Evolutionary conservation across 305 asterid species (phyloP), one percentile per base, ranked within the genome.

Genomic region (Rubia occidens): DNA sequence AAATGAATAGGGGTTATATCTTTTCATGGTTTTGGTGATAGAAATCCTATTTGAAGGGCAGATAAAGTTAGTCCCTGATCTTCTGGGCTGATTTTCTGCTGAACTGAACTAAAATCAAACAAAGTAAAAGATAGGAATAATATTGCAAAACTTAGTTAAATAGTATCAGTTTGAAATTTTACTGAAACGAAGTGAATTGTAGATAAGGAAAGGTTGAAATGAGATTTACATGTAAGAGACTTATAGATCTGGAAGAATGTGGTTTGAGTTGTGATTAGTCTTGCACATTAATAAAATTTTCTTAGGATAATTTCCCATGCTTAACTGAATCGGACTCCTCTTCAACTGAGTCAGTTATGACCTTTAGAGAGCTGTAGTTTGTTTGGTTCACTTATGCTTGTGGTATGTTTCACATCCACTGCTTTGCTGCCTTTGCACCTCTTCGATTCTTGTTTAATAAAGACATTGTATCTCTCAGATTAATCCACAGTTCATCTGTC

Each of bases 341-440:
- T 63, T 13, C 6, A 15, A 14, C 2, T 63, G 4, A 7, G 18
- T 63, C 1, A 43, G 32, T 24, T 3, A 26, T 29, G 3, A 44
- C 15, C 40, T 1, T 11, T 6, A 7, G 40, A 49, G 55, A 51
- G 56, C 5, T 49, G n/a, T 49, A 15, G n/a, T 49, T 15, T 15
- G 56, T 51, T 66, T 26, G 60, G 60, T 17, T 42, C 11, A n/a
- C 11, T 37, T 40, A 11, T 11, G 5, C 8, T 3, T 20, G 11
- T 32, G 26, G 44, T 8, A 47, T 69, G 11, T 60, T 60, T 26
- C 43, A 4, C 20, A 15, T 49, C 29, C 14, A 14, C 44, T 55
- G 55, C 66, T 2, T 49, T 58, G 56, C 65, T 35, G 47, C 56
- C 66, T 2, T 49, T 58, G 56, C 65, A 53, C 63, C 56, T 1